A percentile compares a stretch with the other conserved stretches of the same genome.
phyloP scores from a whole-genome alignment of 805 yeast species.

The Komagataella kurtzmanii region DNA sequence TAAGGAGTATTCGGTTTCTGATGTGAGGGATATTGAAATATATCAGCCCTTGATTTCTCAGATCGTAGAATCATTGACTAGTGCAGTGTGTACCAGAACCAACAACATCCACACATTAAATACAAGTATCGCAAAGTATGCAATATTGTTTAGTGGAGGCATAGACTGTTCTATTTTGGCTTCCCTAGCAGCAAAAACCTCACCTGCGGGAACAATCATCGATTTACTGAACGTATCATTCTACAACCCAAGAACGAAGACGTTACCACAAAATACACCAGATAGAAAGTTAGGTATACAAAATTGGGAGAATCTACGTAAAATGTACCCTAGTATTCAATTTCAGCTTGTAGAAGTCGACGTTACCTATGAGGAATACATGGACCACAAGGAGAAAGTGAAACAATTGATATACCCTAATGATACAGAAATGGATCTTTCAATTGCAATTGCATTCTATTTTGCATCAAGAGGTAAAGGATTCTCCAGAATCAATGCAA shows the following conservation, averaged over 20 bases:
- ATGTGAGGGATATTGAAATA: conserved; percentile 1
- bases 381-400: conserved; percentile 35
- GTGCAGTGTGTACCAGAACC: conserved; percentile 37
- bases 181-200: conserved; percentile 27
- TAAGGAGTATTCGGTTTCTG: conserved; percentile 5
- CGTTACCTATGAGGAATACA: conserved; percentile 58
- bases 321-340: conserved; percentile 23
- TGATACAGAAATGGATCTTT: conserved; percentile 86
- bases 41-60: conserved; percentile 8
- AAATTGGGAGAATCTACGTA: conserved; percentile 41
- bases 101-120: conserved; percentile 46
- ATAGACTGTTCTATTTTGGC: conserved; percentile 83
- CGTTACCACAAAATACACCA: conserved; percentile 56
- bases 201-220: conserved; percentile 21
- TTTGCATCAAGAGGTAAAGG: conserved; percentile 68
- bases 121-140: conserved; percentile 24
- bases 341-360: conserved; percentile 57
- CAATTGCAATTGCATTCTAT: conserved; percentile 90
- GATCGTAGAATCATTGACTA: conserved; percentile 13
- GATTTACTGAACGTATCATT: conserved; percentile 90
- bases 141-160: conserved; percentile 86
- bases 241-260: conserved; percentile 70
- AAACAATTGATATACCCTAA: conserved; percentile 65
- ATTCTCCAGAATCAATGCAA: conserved; percentile 1
- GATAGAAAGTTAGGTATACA: conserved; percentile 66